Conservation (phyloP, 495 filamentous ascomycete species). For the Trichoderma virens region DNA sequence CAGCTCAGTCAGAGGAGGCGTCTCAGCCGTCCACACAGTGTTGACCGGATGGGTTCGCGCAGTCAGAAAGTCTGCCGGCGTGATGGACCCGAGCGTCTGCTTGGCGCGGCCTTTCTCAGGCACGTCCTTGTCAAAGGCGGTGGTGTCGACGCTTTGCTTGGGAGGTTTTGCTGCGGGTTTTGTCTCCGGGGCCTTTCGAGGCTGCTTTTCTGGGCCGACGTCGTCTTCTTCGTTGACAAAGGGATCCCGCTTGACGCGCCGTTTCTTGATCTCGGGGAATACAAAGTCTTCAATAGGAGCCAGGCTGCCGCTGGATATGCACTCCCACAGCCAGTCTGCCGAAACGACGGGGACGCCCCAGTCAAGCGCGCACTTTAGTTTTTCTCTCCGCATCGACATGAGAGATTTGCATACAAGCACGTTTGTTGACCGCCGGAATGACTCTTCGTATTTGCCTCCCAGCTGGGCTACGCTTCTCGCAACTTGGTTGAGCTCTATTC, state of each 20-base stretch:
- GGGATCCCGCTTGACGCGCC: slow-evolving; percentile 8
- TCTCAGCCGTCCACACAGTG: slow-evolving; percentile 9
- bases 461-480: slow-evolving; percentile 66
- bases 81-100: slow-evolving; percentile 11
- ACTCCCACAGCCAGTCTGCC: slow-evolving; percentile 76
- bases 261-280: slow-evolving; percentile 29
- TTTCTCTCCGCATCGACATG: slow-evolving; percentile 54
- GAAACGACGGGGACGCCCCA: slow-evolving; percentile 73
- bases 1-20: slow-evolving; percentile 32
- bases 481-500: slow-evolving; percentile 79
- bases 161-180: slow-evolving; percentile 10
- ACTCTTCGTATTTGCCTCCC: slow-evolving; percentile 72
- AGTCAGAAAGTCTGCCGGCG: slow-evolving; percentile 25
- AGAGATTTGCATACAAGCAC: slow-evolving; percentile 61
- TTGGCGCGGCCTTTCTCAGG: background rate
- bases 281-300: slow-evolving; percentile 30
- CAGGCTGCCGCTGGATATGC: slow-evolving; percentile 43
- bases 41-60: slow-evolving; percentile 29
- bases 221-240: slow-evolving; percentile 5
- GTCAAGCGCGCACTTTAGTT: slow-evolving; percentile 62
- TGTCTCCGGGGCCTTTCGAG: slow-evolving; percentile 1
- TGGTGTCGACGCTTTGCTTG: slow-evolving; percentile 22
- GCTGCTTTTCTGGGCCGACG: too few relatives aligned
- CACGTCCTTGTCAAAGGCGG: slow-evolving; percentile 21
- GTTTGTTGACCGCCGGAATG: slow-evolving; percentile 55